These are phyloP conservation scores for Aegilops umbellulata DNA, from an alignment of 176 grass and related monocot genomes.

Conservation along the genomic window DNA sequence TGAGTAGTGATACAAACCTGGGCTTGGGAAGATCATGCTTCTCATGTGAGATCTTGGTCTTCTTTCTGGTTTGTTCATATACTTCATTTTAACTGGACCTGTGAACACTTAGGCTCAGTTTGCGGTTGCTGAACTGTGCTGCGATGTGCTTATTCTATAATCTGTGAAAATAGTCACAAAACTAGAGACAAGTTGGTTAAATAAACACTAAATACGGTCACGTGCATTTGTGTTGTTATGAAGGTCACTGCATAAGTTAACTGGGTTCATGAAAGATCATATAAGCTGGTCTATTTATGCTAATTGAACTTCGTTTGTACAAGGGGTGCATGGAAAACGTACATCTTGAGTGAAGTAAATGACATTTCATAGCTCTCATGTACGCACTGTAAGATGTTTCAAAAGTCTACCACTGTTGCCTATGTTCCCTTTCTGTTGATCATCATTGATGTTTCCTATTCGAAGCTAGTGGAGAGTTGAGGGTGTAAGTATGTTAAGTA, in stretches of 20 bases:
- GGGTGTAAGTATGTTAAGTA: constrained; percentile 4
- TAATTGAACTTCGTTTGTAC: constrained; percentile 20
- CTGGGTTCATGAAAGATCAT: not conserved
- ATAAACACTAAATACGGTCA: not conserved
- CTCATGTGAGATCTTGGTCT: constrained; percentile 59
- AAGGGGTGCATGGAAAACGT: not conserved
- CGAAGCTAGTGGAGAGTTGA: not conserved
- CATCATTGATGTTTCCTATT: not conserved
- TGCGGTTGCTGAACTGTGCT: not conserved
- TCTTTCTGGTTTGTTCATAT: constrained; percentile 40
- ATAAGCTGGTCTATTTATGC: not conserved
- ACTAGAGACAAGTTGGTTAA: not conserved
- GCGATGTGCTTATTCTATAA: not conserved
- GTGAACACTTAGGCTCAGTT: not conserved
- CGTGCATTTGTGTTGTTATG: not conserved
- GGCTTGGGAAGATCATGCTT: constrained; percentile 56
- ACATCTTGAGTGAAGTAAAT: not conserved
- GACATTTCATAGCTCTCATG: not conserved
- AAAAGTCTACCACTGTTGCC: not conserved
- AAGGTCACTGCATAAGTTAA: not conserved
- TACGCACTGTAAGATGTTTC: not conserved
- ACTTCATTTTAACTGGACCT: constrained; percentile 17
- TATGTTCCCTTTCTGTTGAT: constrained; percentile 5
- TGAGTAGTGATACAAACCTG: constrained; percentile 54
- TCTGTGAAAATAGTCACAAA: not conserved